Evolutionary conservation across 306 rosid species (phyloP).

Genomic region (Purshia tridentata): DNA sequence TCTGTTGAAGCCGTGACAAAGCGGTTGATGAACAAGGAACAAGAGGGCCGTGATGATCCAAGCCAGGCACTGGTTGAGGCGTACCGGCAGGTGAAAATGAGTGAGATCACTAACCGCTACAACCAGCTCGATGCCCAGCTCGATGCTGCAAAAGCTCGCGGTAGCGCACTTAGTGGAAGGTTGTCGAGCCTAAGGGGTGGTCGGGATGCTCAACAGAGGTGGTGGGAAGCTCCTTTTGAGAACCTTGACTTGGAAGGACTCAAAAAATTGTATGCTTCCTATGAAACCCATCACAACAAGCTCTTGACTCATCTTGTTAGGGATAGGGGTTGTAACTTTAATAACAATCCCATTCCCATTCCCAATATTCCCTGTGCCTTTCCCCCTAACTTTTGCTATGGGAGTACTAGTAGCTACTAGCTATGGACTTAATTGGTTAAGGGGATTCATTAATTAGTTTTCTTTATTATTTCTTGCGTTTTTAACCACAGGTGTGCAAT

Average conservation of each 20-base stretch:
- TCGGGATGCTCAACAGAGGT: neutral
- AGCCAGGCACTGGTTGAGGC: neutral
- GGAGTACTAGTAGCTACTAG: neutral
- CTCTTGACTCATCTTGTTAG: neutral
- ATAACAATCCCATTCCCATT: neutral
- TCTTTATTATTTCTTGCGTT: no score
- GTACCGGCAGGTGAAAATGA: neutral
- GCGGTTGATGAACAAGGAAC: neutral
- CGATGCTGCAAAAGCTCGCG: neutral
- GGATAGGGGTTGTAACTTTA: no score
- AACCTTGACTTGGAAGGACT: neutral
- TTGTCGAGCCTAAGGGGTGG: neutral
- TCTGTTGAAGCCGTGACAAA: neutral
- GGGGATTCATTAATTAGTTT: neutral
- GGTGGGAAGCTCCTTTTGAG: constrained; percentile 25
- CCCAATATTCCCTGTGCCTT: neutral
- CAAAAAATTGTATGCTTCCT: neutral
- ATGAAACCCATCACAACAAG: neutral
- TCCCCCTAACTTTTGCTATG: neutral
- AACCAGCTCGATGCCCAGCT: neutral
- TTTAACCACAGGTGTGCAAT: no score
- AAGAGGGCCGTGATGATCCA: neutral
- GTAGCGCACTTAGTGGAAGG: neutral
- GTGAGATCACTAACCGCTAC: neutral
- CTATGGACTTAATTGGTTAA: neutral